Base-by-base conservation (phyloP, 495 filamentous ascomycete species). In the Lindgomyces ingoldianus region DNA sequence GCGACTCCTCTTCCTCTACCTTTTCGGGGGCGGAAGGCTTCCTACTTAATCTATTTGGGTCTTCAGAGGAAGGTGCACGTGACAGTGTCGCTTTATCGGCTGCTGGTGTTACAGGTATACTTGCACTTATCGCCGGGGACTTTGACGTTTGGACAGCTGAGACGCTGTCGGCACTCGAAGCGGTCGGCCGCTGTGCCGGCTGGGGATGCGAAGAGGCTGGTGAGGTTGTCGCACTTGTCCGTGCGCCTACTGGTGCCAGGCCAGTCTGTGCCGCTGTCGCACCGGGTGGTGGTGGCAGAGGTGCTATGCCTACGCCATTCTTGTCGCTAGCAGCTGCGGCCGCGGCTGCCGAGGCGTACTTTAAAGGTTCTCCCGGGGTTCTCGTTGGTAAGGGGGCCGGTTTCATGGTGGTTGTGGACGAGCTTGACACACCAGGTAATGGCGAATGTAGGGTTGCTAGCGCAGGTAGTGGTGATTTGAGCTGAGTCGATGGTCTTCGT, bases 311-410 rank as follows among this genome's bases (percentile, higher is more conserved):
- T 10, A 96, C 88, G 16, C 83, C 83, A 69, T 79, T 87, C 73
- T 93, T 95, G 73, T 96, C 92, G 74, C 87, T 94, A 49, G 94
- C 91, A 10, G 95, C 95, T 0, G 94, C 94, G 0, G 94, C 95
- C 0, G 94, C 95, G 0, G 94, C 94, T 0, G 94, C 94, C 19
- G 94, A 96, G 29, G 95, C 94, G 74, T 98, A 98, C 76, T 97
- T 97, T 67, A 98, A 79, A 0, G 90, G 90, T 73, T 98, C 93
- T 30, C 91, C 92, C 24, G 92, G 87, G 2, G 90, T 83, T 70
- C 91, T 86, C 44, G 89, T 85, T 8, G 94, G 95, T 69, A 91
- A 70, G 12, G 93, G 89, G 14, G 95, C 94, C 18, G 94, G 93
- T 76, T 98, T 98, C 94, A 98, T 91, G 57, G 77, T 72, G 26